Percentiles rank a stretch among this genome's conserved stretches.
phyloP scores from a whole-genome alignment of 257 asterid species.

The Verbena officinalis region DNA sequence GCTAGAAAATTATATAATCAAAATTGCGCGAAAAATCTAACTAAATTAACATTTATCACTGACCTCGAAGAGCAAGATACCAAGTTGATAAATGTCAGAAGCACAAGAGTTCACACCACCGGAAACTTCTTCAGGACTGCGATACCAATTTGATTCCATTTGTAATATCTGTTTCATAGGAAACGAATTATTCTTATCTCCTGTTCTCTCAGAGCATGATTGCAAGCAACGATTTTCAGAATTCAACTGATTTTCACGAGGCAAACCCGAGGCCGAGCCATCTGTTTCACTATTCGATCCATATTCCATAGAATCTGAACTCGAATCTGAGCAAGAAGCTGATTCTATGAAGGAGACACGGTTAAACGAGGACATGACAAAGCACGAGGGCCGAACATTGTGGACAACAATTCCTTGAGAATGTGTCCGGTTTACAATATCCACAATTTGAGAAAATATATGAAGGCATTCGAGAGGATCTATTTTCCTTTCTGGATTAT shows the following conservation, averaged over 20 bases:
- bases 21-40: slow-evolving; percentile 24
- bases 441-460: slow-evolving; percentile 85
- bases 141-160: slow-evolving; percentile 86
- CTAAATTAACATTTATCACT: slow-evolving; percentile 34
- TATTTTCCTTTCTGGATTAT: slow-evolving; percentile 75
- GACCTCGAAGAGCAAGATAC: slow-evolving; percentile 96
- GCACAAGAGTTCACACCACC: slow-evolving; percentile 64
- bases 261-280: slow-evolving; percentile 35
- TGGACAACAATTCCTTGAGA: slow-evolving; percentile 82
- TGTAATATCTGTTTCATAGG: slow-evolving; percentile 85
- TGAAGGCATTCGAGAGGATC: slow-evolving; percentile 84
- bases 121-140: slow-evolving; percentile 74
- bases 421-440: slow-evolving; percentile 78
- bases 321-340: slow-evolving; percentile 81
- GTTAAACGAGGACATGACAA: slow-evolving; percentile 76
- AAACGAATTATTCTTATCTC: slow-evolving; percentile 61
- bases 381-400: slow-evolving; percentile 90
- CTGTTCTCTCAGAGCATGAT: slow-evolving; percentile 42
- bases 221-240: slow-evolving; percentile 54
- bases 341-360: slow-evolving; percentile 87
- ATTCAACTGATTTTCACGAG: slow-evolving; percentile 26
- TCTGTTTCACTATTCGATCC: slow-evolving; percentile 32
- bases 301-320: slow-evolving; percentile 70
- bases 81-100: slow-evolving; percentile 88
- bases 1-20: background rate